Evolutionary conservation across 2,329 filamentous ascomycete species (phyloP).

Genomic region (Aspergillus sp.): DNA sequence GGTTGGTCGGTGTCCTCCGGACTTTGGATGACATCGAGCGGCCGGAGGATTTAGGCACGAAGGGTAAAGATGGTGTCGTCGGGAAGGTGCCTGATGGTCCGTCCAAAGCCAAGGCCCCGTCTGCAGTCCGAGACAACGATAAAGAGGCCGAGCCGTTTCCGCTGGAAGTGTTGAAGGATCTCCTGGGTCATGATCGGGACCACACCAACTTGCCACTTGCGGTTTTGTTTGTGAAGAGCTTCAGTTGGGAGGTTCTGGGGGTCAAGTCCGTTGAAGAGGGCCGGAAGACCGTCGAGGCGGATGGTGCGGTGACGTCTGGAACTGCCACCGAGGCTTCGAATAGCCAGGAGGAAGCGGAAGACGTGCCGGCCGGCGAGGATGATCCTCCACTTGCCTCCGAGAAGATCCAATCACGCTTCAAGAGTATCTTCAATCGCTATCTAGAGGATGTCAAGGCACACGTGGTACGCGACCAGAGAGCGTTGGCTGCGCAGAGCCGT

Average conservation of each 20-base stretch:
- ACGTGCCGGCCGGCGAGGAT: slow-evolving; percentile 48
- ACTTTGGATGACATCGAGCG: slow-evolving; percentile 71
- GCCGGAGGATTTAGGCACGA: slow-evolving; percentile 59
- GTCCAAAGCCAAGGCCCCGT: slow-evolving; percentile 64
- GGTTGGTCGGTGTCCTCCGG: slow-evolving; percentile 84
- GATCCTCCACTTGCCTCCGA: slow-evolving; percentile 73
- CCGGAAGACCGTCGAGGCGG: slow-evolving; percentile 80
- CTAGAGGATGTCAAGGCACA: slow-evolving; percentile 91
- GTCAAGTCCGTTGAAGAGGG: slow-evolving; percentile 71
- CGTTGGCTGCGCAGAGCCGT: slow-evolving; percentile 79
- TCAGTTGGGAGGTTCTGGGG: slow-evolving; percentile 92
- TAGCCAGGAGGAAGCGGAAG: slow-evolving; percentile 48
- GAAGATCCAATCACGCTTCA: slow-evolving; percentile 82
- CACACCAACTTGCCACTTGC: slow-evolving; percentile 88
- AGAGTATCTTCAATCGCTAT: slow-evolving; percentile 79
- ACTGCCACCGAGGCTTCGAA: slow-evolving; percentile 50
- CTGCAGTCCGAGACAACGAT: slow-evolving; percentile 57
- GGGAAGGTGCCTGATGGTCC: slow-evolving; percentile 54
- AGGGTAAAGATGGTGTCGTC: slow-evolving; percentile 54
- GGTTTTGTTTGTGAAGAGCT: slow-evolving; percentile 93
- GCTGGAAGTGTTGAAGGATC: slow-evolving; percentile 94
- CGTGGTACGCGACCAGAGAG: slow-evolving; percentile 86
- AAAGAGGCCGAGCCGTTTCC: slow-evolving; percentile 87
- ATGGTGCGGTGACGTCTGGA: slow-evolving; percentile 62
- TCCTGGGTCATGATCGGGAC: slow-evolving; percentile 89